Conservation (phyloP, 2,329 filamentous ascomycete genomes). For the Botryotinia calthae region DNA sequence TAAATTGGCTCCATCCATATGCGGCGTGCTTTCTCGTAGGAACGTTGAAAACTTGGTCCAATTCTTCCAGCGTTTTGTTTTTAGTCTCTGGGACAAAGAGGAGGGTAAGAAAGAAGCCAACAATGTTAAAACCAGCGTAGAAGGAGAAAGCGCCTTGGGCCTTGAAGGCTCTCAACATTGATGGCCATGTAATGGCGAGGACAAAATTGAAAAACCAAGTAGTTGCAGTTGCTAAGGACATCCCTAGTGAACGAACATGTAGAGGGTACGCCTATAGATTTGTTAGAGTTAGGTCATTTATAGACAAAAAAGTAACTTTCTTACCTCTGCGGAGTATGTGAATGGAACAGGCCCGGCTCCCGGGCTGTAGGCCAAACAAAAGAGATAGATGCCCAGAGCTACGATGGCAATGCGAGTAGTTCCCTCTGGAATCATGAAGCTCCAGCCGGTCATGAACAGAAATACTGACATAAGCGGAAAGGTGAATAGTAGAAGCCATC, state of each 20-base stretch:
- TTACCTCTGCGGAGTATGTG: conserved; percentile 50
- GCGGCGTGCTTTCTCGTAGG: conserved; percentile 14
- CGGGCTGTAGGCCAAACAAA: conserved; percentile 61
- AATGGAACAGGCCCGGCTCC: conserved; percentile 62
- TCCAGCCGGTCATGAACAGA: conserved; percentile 52
- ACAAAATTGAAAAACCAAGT: conserved; percentile 58
- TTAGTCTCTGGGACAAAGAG: conserved; percentile 58
- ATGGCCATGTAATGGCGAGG: conserved; percentile 50
- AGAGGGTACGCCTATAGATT: conserved; percentile 52
- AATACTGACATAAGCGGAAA: conserved; percentile 61
- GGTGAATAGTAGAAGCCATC: conserved; percentile 60
- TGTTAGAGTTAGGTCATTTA: neutral
- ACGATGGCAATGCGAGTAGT: conserved; percentile 39
- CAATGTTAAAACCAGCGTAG: conserved; percentile 54
- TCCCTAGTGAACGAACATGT: conserved; percentile 59
- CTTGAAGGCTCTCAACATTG: conserved; percentile 26
- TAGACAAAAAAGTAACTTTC: neutral
- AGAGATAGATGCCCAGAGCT: conserved; percentile 61
- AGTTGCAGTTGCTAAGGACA: conserved; percentile 59
- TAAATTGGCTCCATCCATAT: conserved; percentile 10
- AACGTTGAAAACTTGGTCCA: conserved; percentile 30
- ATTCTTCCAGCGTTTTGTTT: conserved; percentile 40
- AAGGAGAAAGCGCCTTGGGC: conserved; percentile 49
- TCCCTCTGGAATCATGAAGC: conserved; percentile 48
- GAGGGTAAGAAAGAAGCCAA: conserved; percentile 55